phyloP scores from a whole-genome alignment of 2,329 filamentous ascomycete species.

The Ophiostoma ulmi region DNA sequence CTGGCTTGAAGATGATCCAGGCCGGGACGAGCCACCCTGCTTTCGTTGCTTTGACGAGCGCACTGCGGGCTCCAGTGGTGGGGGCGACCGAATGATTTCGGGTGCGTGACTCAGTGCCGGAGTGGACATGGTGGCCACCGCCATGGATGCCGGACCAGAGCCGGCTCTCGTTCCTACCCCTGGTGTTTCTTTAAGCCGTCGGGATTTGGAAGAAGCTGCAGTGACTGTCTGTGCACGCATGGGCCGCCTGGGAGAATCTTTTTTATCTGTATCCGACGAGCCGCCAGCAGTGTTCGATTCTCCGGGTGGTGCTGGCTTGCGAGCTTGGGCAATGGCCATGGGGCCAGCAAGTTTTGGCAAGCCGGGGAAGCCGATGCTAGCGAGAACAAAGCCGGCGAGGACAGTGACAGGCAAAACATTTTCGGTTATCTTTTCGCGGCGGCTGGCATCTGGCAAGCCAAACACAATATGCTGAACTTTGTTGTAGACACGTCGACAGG shows the following conservation, averaged over 20 bases:
- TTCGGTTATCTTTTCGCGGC: slow-evolving; percentile 72
- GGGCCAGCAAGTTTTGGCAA: slow-evolving; percentile 75
- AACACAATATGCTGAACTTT: slow-evolving; percentile 86
- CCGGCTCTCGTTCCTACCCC: background rate
- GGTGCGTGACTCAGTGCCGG: slow-evolving; percentile 25
- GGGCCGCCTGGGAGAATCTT: slow-evolving; percentile 42
- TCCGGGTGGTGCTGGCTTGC: slow-evolving; percentile 62
- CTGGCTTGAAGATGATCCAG: slow-evolving; percentile 27
- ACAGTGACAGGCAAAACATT: slow-evolving; percentile 76
- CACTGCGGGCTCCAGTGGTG: background rate
- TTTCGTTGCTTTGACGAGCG: slow-evolving; percentile 22
- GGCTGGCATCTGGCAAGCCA: slow-evolving; percentile 63
- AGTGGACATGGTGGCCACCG: slow-evolving; percentile 20
- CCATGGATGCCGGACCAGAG: background rate
- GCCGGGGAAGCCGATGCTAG: slow-evolving; percentile 67
- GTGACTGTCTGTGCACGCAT: slow-evolving; percentile 65
- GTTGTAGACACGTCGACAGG: slow-evolving; percentile 78
- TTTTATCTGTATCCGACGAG: slow-evolving; percentile 20
- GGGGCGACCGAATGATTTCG: slow-evolving; percentile 22
- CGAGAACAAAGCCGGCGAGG: slow-evolving; percentile 72
- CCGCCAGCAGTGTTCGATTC: slow-evolving; percentile 42
- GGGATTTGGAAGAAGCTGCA: slow-evolving; percentile 46
- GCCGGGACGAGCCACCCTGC: slow-evolving; percentile 21
- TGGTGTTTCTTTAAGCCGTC: slow-evolving; percentile 43
- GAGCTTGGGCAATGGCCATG: slow-evolving; percentile 73